Conservation (phyloP, 768 basidiomycete species). For the Russula griseocarnosa region DNA sequence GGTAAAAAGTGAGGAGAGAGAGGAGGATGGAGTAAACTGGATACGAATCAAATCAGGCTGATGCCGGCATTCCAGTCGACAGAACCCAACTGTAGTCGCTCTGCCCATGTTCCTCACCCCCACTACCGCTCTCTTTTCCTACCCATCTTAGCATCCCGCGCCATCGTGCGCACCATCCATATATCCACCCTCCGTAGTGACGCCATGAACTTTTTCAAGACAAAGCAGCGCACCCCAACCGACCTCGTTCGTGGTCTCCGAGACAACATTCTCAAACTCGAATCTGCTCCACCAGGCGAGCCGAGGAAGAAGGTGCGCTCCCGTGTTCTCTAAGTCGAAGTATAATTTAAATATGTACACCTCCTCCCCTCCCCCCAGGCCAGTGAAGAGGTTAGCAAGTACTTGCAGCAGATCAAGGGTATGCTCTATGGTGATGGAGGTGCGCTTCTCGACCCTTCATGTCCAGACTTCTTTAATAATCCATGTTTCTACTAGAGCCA, state of each 20-base stretch:
- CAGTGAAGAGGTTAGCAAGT: conserved; percentile 84
- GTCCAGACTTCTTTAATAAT: background rate
- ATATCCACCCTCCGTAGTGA: background rate
- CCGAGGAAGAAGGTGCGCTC: conserved; percentile 68
- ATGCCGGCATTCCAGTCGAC: conserved; percentile 24
- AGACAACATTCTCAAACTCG: conserved; percentile 75
- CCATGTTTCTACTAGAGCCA: conserved; percentile 51
- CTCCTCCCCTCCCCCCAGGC: conserved; percentile 48
- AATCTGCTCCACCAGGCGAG: conserved; percentile 72
- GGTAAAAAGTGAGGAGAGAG: background rate
- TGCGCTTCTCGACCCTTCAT: conserved; percentile 36
- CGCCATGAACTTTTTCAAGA: conserved; percentile 93
- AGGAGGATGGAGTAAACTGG: background rate
- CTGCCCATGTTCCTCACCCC: conserved; percentile 12
- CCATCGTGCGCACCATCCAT: background rate
- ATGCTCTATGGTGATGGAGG: conserved; percentile 88
- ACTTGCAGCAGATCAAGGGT: conserved; percentile 84
- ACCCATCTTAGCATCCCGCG: background rate
- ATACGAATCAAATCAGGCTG: conserved; percentile 23
- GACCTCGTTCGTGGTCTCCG: conserved; percentile 80
- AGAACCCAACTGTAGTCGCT: conserved; percentile 2
- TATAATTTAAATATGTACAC: background rate
- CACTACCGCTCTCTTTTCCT: background rate
- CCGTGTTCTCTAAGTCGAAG: background rate
- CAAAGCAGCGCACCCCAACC: conserved; percentile 80